Evolutionary conservation across 2,329 filamentous ascomycete genomes (phyloP), one percentile per base, ranked within the genome.

Genomic region (Sarocladium strictum): DNA sequence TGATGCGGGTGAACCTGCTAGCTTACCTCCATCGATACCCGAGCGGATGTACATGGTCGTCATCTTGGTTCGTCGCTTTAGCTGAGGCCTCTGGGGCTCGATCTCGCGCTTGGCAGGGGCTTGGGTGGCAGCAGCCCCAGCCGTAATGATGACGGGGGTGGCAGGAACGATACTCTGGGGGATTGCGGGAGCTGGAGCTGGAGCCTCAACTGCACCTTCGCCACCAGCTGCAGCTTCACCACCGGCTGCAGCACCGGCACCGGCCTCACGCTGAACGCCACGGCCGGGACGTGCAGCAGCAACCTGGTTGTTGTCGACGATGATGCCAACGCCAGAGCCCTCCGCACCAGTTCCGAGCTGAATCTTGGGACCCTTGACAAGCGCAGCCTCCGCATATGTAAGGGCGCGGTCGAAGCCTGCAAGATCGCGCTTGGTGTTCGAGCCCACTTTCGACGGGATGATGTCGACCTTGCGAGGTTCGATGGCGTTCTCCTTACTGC

Each of bases 1-100:
- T 9, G 21, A 7, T 43, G 9, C 15, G 9, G n/a, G 6, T 14
- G 40, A 17, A 10, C 24, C 3, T 24, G 10, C 9, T 21, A 19
- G 6, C 43, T 47, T 17, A 47, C 43, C 43, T 27, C 23, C 43
- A 47, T 14, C n/a, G 43, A 47, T 29, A 21, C 43, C 43, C 27
- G 43, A 47, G 24, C 43, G 43, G 43, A 47, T 47, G 43, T 47
- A 47, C 43, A 47, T 47, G 43, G 43, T 47, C 7, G 43, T 47
- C 43, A 27, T 47, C 43, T 47, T 47, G 23, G 43, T 15, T 3
- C 43, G 43, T n/a, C 43, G 21, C 43, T 27, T 12, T 3, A 27
- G 6, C 23, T 26, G 43, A 47, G 4, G 43, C 43, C 9, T 26
- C 24, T 29, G 43, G n/a, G 43, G 43, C 9, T 29, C 23, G 43